phyloP scores from a whole-genome alignment of 2,329 filamentous ascomycete species.

The Penicillium sp. region DNA sequence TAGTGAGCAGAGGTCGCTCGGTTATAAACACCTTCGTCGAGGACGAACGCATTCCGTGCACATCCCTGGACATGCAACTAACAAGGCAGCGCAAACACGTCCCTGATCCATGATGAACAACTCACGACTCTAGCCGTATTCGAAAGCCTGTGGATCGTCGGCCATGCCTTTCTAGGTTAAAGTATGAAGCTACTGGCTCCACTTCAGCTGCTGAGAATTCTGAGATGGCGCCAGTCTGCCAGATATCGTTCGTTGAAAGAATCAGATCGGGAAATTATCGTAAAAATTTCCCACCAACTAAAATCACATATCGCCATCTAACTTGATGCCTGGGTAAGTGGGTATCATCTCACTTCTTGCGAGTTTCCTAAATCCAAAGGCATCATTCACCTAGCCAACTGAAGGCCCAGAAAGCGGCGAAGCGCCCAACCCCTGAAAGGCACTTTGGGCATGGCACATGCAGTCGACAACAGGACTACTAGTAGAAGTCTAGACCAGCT shows the following conservation, averaged over 20 bases:
- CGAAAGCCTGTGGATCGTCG: not conserved
- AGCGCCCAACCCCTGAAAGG: no score
- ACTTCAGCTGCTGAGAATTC: not conserved
- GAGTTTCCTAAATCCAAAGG: no score
- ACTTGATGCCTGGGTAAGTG: no score
- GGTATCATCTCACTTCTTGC: no score
- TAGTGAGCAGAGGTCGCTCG: not conserved
- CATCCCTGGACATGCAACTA: not conserved
- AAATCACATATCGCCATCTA: no score
- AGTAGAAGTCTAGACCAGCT: not conserved
- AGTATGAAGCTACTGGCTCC: not conserved
- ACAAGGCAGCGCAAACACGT: not conserved
- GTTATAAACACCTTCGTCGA: not conserved
- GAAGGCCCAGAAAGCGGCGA: not conserved
- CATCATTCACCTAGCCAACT: not conserved
- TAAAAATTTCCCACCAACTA: no score
- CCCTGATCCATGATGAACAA: not conserved
- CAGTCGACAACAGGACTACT: no score
- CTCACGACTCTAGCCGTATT: not conserved
- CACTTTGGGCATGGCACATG: no score
- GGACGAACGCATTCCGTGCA: not conserved
- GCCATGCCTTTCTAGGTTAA: not conserved
- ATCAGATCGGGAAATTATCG: no score
- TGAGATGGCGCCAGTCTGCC: not conserved
- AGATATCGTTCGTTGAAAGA: no score